Evolutionary conservation across 2,329 filamentous ascomycete species (phyloP).

Genomic region (Zopfia rhizophila): DNA sequence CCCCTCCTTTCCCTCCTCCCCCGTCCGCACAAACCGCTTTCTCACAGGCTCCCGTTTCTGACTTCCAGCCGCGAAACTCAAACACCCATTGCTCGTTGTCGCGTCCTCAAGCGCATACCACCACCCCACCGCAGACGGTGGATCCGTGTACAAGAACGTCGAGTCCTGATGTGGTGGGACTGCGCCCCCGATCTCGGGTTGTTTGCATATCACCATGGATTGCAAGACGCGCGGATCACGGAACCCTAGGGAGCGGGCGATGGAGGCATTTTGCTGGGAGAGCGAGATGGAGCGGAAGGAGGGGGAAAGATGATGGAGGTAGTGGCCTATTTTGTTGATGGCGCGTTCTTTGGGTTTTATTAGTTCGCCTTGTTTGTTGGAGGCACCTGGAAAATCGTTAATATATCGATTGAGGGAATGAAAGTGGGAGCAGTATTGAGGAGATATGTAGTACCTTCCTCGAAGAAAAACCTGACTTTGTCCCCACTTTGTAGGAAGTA

Average conservation of each 20-base stretch:
- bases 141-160: constrained; percentile 90
- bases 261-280: constrained; percentile 65
- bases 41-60: constrained; percentile 78
- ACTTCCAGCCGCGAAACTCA: constrained; percentile 86
- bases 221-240: constrained; percentile 81
- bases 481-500: constrained; percentile 93
- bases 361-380: constrained; percentile 72
- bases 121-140: constrained; percentile 90
- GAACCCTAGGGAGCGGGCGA: constrained; percentile 79
- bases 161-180: constrained; percentile 93
- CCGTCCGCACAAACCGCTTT: constrained; percentile 77
- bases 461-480: constrained; percentile 96
- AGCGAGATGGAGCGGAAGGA: constrained; percentile 63
- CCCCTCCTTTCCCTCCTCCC: constrained; percentile 45
- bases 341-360: constrained; percentile 82
- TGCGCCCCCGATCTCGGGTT: constrained; percentile 92
- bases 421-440: neutral
- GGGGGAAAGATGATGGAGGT: constrained; percentile 59
- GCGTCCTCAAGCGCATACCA: constrained; percentile 98
- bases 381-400: constrained; percentile 70
- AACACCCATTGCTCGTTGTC: constrained; percentile 83
- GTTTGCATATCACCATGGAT: constrained; percentile 99
- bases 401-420: neutral
- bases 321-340: constrained; percentile 75
- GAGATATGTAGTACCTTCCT: constrained; percentile 67